Conservation (phyloP, 208 protist species). For the Herpetomonas samuelpessoai region DNA sequence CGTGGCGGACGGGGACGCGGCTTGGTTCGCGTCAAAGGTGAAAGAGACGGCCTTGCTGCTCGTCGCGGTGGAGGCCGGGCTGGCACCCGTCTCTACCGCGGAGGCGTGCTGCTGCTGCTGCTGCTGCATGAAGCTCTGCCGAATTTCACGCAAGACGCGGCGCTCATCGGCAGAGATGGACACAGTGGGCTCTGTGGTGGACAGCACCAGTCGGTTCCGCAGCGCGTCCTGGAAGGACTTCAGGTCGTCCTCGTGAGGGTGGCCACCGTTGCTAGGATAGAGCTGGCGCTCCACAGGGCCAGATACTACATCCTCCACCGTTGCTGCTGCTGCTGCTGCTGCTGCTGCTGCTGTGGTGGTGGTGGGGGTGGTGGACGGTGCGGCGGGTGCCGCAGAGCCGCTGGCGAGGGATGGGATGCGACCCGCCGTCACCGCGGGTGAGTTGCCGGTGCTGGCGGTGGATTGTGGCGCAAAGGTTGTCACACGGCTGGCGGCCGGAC, state of each 20-base stretch:
- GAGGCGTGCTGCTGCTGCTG: constrained; percentile 17
- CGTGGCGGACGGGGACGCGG: not conserved
- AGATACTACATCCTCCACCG: constrained; percentile 7
- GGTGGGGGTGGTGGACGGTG: not conserved
- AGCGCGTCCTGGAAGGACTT: not conserved
- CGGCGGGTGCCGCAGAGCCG: too few relatives aligned
- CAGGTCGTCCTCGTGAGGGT: not conserved
- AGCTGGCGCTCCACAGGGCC: too few relatives aligned
- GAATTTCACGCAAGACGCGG: constrained; percentile 39
- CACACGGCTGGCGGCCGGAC: not conserved
- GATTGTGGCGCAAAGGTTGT: not conserved
- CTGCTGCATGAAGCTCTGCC: constrained; percentile 39
- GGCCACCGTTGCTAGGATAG: not conserved
- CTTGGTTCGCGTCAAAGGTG: not conserved
- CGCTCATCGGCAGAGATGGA: constrained; percentile 54
- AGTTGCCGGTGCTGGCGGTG: not conserved
- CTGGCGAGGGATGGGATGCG: not conserved
- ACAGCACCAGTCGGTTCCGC: not conserved
- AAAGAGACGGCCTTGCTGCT: constrained; percentile 1
- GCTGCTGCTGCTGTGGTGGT: not conserved
- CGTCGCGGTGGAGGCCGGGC: not conserved
- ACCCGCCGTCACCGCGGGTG: not conserved
- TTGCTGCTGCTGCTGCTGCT: constrained; percentile 4
- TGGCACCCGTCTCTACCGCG: constrained; percentile 3
- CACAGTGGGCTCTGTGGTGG: constrained; percentile 19